A percentile compares a stretch with the other conserved stretches of the same genome.
Conservation (phyloP, 2,329 filamentous ascomycete species). For the Colletotrichum agaves region DNA sequence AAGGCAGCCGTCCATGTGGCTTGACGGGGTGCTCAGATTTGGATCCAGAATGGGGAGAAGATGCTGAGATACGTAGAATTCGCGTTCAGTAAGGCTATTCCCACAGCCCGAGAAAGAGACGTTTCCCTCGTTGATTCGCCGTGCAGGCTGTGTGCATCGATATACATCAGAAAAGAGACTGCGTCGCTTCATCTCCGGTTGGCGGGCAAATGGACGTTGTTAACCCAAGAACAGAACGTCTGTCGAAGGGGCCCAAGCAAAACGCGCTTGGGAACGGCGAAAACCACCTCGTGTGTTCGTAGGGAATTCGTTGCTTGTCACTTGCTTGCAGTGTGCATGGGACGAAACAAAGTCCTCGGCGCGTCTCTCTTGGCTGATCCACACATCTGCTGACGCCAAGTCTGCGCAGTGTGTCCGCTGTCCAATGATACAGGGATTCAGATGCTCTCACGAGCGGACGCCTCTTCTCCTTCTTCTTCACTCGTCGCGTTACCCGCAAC, state of each 20-base stretch:
- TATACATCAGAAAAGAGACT: slow-evolving; percentile 15
- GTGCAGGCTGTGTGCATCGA: slow-evolving; percentile 15
- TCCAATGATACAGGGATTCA: slow-evolving; percentile 22
- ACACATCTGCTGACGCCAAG: slow-evolving; percentile 38
- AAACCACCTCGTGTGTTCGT: background rate
- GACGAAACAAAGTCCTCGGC: background rate
- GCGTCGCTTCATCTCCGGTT: slow-evolving; percentile 12
- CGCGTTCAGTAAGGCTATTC: no score
- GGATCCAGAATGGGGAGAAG: no score
- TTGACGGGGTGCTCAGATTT: no score
- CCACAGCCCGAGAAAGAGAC: no score
- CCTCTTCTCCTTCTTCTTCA: background rate
- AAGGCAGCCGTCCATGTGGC: no score
- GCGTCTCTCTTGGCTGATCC: slow-evolving; percentile 33
- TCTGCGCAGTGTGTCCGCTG: slow-evolving; percentile 18
- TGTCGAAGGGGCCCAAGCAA: background rate
- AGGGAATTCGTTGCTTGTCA: background rate
- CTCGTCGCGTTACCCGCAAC: background rate
- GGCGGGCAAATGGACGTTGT: background rate
- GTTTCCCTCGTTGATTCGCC: no score
- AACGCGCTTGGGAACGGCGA: background rate
- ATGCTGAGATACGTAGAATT: no score
- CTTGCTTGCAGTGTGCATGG: background rate
- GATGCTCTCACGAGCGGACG: background rate
- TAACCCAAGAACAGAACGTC: background rate